Conservation (phyloP, 2,329 filamentous ascomycete species). For the Raffaelea ambrosiae region DNA sequence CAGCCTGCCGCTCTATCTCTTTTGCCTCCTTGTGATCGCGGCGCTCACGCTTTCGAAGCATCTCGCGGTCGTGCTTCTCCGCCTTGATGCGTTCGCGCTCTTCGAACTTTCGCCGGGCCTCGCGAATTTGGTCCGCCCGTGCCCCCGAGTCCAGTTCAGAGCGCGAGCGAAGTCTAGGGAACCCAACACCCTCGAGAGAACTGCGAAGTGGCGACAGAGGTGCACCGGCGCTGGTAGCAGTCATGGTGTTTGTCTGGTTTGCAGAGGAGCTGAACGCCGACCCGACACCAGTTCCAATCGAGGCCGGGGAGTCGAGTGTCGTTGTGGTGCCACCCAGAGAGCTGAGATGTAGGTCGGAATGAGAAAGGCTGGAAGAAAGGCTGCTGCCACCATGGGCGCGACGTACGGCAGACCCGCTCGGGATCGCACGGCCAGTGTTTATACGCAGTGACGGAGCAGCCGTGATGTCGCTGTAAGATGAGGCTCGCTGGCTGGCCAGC, state of each 20-base stretch:
- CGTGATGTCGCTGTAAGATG: slow-evolving; percentile 29
- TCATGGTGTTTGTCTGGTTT: slow-evolving; percentile 13
- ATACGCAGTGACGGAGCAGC: slow-evolving; percentile 25
- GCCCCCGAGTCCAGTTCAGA: slow-evolving; percentile 48
- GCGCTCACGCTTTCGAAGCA: slow-evolving; percentile 49
- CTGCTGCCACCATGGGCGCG: slow-evolving; percentile 10
- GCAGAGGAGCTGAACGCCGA: slow-evolving; percentile 12
- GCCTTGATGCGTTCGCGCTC: slow-evolving; percentile 53
- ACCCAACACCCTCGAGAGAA: slow-evolving; percentile 48
- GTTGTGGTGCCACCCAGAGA: slow-evolving; percentile 8
- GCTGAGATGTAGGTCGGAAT: slow-evolving; percentile 38
- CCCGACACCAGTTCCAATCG: slow-evolving; percentile 7
- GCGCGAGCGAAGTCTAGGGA: slow-evolving; percentile 48
- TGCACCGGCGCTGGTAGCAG: slow-evolving; percentile 16
- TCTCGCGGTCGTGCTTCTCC: slow-evolving; percentile 52
- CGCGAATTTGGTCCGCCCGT: slow-evolving; percentile 48
- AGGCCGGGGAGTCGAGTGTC: slow-evolving; percentile 17
- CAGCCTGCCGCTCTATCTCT: slow-evolving; percentile 38
- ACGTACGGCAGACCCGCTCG: slow-evolving; percentile 1
- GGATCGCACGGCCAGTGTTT: slow-evolving; percentile 24
- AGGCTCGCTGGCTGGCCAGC: slow-evolving; percentile 28
- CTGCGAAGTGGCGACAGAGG: slow-evolving; percentile 46
- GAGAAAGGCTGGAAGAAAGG: slow-evolving; percentile 30
- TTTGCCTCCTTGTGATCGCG: slow-evolving; percentile 48
- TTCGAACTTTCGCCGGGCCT: slow-evolving; percentile 54